Percentiles rank a stretch among this genome's conserved stretches.
These are phyloP conservation scores for Mastigamoeba balamuthi DNA, from an alignment of 78 protist species.

Conservation along the genomic window DNA sequence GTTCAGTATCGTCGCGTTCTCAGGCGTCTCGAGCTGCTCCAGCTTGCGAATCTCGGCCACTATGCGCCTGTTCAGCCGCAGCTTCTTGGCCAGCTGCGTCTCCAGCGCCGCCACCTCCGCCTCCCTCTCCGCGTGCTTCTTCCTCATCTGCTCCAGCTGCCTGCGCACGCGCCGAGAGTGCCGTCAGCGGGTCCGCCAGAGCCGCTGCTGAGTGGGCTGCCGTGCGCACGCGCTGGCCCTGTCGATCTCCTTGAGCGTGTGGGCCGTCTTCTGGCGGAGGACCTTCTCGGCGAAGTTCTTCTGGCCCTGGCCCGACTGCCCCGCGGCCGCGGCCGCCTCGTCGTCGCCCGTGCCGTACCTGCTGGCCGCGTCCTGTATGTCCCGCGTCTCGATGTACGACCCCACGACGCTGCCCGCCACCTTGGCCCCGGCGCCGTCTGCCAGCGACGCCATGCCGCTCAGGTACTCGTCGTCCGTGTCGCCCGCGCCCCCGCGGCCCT, in stretches of 20 bases:
- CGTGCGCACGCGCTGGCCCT: neutral
- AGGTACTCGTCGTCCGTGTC: neutral
- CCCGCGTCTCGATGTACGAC: conserved; percentile 19
- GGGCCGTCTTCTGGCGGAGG: conserved; percentile 19
- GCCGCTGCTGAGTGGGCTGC: neutral
- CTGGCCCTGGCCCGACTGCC: too few species aligned
- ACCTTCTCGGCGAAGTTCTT: conserved; percentile 25
- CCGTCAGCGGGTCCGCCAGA: neutral
- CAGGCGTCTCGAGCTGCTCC: conserved; percentile 55
- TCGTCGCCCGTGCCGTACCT: neutral
- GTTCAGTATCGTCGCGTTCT: conserved; percentile 27
- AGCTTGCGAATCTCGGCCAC: conserved; percentile 34
- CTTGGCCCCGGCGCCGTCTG: conserved; percentile 2
- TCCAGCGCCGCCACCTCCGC: conserved; percentile 14
- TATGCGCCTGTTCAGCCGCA: conserved; percentile 30
- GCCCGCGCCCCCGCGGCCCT: neutral
- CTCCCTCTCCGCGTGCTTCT: neutral
- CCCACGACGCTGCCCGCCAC: conserved; percentile 35
- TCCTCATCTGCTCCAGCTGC: neutral
- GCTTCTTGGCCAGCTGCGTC: conserved; percentile 1
- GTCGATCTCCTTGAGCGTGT: too few species aligned
- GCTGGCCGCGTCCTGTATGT: conserved; percentile 11
- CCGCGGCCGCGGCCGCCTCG: neutral
- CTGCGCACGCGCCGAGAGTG: neutral
- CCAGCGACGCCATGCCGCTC: neutral